Conservation (phyloP, 1,284 basidiomycete species). For the Puccinia polysora region DNA sequence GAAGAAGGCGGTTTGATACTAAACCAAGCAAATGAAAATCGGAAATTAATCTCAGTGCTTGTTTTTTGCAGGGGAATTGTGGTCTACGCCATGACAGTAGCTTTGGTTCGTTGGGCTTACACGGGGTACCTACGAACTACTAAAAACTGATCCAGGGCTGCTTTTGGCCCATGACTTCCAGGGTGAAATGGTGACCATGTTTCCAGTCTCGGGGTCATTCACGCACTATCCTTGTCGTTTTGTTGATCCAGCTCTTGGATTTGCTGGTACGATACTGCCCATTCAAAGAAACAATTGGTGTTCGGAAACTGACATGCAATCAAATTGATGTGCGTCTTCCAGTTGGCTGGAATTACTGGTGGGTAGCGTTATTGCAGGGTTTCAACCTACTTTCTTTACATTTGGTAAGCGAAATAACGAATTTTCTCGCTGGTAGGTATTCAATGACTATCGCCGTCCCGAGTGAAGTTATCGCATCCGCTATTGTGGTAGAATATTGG, state of each 20-base stretch:
- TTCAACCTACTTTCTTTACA: not conserved
- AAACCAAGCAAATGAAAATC: too few relatives aligned
- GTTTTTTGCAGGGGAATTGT: constrained; percentile 23
- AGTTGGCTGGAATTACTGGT: constrained; percentile 44
- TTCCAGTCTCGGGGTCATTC: constrained; percentile 43
- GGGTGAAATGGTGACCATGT: constrained; percentile 44
- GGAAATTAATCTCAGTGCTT: not conserved
- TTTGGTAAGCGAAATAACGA: not conserved
- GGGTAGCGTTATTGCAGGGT: not conserved
- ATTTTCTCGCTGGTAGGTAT: too few relatives aligned
- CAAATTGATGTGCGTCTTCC: not conserved
- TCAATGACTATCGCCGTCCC: constrained; percentile 58
- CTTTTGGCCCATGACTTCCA: constrained; percentile 3
- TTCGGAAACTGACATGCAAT: constrained; percentile 3
- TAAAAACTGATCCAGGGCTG: not conserved
- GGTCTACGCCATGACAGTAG: constrained; percentile 40
- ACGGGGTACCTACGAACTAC: not conserved
- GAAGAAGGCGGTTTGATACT: too few relatives aligned
- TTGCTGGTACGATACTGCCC: constrained; percentile 44
- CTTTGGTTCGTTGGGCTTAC: constrained; percentile 34
- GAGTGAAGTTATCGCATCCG: constrained; percentile 44
- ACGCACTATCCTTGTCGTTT: constrained; percentile 43
- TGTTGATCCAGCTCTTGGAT: constrained; percentile 42
- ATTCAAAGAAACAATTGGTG: not conserved
- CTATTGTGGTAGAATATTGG: constrained; percentile 42